A percentile compares a stretch with the other conserved stretches of the same genome.
Conservation (phyloP, 306 rosid genomes). For the Pyrus betulifolia region DNA sequence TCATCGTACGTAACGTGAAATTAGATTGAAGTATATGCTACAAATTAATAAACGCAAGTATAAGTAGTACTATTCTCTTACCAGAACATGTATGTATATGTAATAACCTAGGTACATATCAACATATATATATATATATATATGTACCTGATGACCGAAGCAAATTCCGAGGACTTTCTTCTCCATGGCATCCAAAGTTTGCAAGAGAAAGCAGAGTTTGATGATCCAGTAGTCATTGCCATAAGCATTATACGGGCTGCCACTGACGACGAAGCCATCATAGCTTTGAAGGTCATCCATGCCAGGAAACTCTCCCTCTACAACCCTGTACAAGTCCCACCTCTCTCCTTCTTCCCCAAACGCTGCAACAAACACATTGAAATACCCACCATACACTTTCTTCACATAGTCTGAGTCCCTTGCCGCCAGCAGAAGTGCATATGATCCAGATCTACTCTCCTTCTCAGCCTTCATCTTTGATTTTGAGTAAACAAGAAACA, state of each 20-base stretch:
- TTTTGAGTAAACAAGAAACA: background rate
- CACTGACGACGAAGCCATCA: slow-evolving; percentile 58
- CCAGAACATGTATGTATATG: too few species aligned
- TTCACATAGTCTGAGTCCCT: slow-evolving; percentile 53
- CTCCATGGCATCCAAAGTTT: slow-evolving; percentile 46
- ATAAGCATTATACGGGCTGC: slow-evolving; percentile 55
- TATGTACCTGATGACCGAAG: slow-evolving; percentile 65
- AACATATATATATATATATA: too few species aligned
- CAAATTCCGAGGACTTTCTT: slow-evolving; percentile 70
- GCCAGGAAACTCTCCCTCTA: slow-evolving; percentile 54
- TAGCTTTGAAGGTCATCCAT: slow-evolving; percentile 30
- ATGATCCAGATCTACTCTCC: slow-evolving; percentile 21
- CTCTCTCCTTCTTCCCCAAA: slow-evolving; percentile 58
- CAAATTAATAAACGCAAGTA: background rate
- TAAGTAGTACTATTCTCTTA: background rate
- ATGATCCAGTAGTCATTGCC: slow-evolving; percentile 53
- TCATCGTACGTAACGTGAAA: background rate
- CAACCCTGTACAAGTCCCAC: slow-evolving; percentile 58
- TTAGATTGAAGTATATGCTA: too few species aligned
- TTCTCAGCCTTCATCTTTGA: slow-evolving; percentile 3
- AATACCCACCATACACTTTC: slow-evolving; percentile 53
- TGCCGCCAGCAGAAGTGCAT: slow-evolving; percentile 46
- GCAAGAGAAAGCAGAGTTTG: slow-evolving; percentile 50
- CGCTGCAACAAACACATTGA: slow-evolving; percentile 41
- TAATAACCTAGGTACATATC: background rate